These are phyloP conservation scores for Diplosphaera chodatii DNA, from an alignment of 139 green algal genomes.

Conservation along the genomic window DNA sequence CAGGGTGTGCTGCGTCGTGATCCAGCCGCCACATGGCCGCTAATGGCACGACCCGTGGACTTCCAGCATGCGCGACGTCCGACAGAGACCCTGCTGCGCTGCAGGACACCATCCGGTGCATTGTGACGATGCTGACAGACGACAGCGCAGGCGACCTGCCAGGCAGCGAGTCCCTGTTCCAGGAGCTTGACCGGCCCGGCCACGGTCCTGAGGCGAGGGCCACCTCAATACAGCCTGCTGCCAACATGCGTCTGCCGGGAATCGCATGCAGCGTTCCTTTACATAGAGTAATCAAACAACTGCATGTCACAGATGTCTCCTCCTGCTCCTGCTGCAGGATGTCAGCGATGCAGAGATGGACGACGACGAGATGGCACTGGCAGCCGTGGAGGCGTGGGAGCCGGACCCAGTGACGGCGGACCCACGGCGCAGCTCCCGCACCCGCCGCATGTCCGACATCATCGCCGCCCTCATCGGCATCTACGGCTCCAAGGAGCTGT, in stretches of 20 bases:
- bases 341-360: slow-evolving; percentile 20
- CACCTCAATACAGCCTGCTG: too few species aligned
- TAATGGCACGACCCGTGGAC: too few species aligned
- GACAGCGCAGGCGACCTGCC: slow-evolving; percentile 24
- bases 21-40: too few species aligned
- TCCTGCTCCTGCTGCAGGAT: too few species aligned
- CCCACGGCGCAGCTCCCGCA: neutral
- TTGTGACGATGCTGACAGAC: slow-evolving; percentile 89
- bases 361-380: slow-evolving; percentile 31
- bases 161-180: slow-evolving; percentile 36
- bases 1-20: too few species aligned
- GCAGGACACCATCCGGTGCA: slow-evolving; percentile 84
- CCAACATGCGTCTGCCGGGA: too few species aligned
- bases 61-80: too few species aligned
- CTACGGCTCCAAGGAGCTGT: slow-evolving; percentile 74
- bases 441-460: slow-evolving; percentile 44
- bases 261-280: too few species aligned
- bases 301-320: too few species aligned
- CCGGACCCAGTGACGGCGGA: slow-evolving; percentile 33
- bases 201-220: slow-evolving; percentile 4
- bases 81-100: too few species aligned
- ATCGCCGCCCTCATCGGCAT: slow-evolving; percentile 78
- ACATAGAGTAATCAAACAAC: too few species aligned
- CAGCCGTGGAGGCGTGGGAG: slow-evolving; percentile 21
- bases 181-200: slow-evolving; percentile 53